Evolutionary conservation across 148 eudicot genomes (phyloP), one percentile per base, ranked within the genome.

Genomic region (Rhododendron kiyosumense): DNA sequence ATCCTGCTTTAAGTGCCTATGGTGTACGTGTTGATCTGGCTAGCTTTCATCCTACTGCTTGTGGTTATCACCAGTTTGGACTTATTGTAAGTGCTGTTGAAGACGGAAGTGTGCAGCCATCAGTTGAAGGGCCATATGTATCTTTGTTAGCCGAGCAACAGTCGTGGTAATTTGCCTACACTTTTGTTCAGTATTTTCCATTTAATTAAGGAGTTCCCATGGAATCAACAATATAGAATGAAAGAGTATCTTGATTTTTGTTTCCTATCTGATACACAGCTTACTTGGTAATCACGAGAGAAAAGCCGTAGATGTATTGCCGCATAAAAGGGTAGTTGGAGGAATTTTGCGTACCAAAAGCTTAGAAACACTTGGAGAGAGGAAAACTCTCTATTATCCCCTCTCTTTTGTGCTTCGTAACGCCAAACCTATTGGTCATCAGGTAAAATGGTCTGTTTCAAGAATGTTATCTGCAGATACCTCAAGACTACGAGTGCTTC

Each of bases 11-110:
- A 83, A 84, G 88, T 52, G 46, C 80, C 73, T 90, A 93, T 90
- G 96, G 93, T 81, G 87, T 97, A 88, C 93, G 90, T 67, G 92
- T 93, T 88, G 94, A 95, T 88, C 92, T 97, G 79, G 92, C 93
- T 85, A 91, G 92, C 91, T 93, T 95, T 91, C 98, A 93, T 85
- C 94, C 96, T 38, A 91, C 93, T 80, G 89, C 92, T 79, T 88
- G 87, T 90, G 98, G 95, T 65, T 95, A 94, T 90, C 89, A 87
- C 83, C 99, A 97, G 83, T 95, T 93, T 89, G 99, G 99, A 86
- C 92, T 97, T 84, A 87, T 91, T 75, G 90, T 95, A 79, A 61
- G 88, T 86, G 87, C 89, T 84, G 79, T 89, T 89, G 89, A 88
- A 85, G 90, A 88, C 85, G 91, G 90, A 85, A 85, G 30, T 82